phyloP scores from a whole-genome alignment of 2,329 filamentous ascomycete genomes.

The Neobulgaria alba region DNA sequence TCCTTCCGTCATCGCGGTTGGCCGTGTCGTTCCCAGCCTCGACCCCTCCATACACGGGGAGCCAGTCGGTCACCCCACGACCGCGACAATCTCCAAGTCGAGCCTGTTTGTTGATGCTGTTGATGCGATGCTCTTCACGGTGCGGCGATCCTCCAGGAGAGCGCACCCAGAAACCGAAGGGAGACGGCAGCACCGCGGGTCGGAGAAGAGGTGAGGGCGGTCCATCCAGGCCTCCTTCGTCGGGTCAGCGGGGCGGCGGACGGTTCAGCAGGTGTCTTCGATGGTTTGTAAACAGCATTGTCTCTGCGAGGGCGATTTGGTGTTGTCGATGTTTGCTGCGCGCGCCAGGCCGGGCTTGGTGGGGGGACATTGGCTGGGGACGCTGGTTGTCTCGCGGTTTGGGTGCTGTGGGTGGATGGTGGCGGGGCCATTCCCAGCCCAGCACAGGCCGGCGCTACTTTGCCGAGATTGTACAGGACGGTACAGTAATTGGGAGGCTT shows the following conservation, averaged over 20 bases:
- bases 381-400: too few species aligned
- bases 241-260: too few species aligned
- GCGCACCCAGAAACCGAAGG: too few species aligned
- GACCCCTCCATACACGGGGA: neutral
- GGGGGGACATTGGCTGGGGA: too few species aligned
- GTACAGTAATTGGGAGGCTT: neutral
- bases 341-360: too few species aligned
- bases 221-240: neutral
- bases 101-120: neutral
- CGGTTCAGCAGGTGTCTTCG: neutral
- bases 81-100: neutral
- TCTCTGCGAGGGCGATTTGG: neutral
- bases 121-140: neutral
- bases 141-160: neutral
- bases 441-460: neutral
- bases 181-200: too few species aligned
- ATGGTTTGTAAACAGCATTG: neutral
- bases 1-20: neutral
- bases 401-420: too few species aligned
- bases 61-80: neutral
- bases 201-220: neutral
- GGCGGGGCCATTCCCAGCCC: neutral
- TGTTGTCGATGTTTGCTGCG: too few species aligned
- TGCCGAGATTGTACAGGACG: neutral
- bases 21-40: neutral